Evolutionary conservation across 345 rosid genomes (phyloP).

Genomic region (Passiflora organensis): DNA sequence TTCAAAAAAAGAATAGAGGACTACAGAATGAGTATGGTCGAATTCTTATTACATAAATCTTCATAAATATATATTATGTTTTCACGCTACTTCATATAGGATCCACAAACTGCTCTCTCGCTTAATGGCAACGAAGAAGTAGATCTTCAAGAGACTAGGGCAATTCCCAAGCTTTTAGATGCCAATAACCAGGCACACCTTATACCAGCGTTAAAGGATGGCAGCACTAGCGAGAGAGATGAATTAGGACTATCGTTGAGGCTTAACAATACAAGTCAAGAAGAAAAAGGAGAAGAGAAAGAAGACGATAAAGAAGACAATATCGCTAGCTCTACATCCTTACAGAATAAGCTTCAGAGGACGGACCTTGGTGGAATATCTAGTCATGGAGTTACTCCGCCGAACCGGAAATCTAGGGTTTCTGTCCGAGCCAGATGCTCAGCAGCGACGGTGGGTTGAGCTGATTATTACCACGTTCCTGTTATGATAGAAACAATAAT

Average conservation of each 20-base stretch:
- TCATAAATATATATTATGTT: background rate
- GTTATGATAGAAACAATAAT: no score
- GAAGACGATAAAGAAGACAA: slow-evolving; percentile 6
- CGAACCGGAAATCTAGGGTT: slow-evolving; percentile 54
- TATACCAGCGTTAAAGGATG: background rate
- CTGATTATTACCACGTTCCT: no score
- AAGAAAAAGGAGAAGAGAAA: slow-evolving; percentile 4
- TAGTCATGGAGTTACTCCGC: slow-evolving; percentile 27
- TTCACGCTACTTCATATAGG: slow-evolving; percentile 12
- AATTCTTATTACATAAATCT: no score
- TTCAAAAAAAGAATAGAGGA: background rate
- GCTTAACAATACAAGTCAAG: slow-evolving; percentile 15
- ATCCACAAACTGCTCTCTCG: slow-evolving; percentile 33
- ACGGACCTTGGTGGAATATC: slow-evolving; percentile 27
- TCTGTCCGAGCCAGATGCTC: slow-evolving; percentile 51
- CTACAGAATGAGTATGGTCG: no score
- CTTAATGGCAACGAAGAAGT: slow-evolving; percentile 15
- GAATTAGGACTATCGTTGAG: slow-evolving; percentile 50
- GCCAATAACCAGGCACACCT: no score
- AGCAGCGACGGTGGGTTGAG: slow-evolving; percentile 36
- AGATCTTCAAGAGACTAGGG: slow-evolving; percentile 13
- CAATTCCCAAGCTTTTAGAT: slow-evolving; percentile 5
- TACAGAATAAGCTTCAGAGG: slow-evolving; percentile 28
- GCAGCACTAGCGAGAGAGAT: background rate
- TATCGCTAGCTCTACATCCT: background rate